Base-by-base conservation (phyloP, 2,329 filamentous ascomycete genomes). In the Aspergillus thermomutatus region DNA sequence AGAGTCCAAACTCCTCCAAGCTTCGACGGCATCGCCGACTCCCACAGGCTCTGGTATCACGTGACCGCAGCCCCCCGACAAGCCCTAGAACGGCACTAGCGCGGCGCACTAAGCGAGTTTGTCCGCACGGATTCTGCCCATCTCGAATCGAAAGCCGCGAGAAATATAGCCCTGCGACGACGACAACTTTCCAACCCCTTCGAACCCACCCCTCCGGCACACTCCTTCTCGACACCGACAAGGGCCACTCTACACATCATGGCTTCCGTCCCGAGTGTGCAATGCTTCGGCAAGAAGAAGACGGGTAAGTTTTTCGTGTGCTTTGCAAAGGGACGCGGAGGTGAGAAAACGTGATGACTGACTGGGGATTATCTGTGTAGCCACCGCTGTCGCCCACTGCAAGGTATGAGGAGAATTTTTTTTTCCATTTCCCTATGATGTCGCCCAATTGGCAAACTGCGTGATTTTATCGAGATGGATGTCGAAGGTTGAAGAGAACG, bases 221-320 rank as follows among this genome's bases (percentile, higher is more conserved):
- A 69, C 69, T 66, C 66, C 66, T 67, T 63, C 68, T 70, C 71
- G 71, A 73, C 72, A 72, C 68, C 70, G 68, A 71, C 71, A 68
- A 73, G 68, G 67, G 70, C 72, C 72, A 75, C 74, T 66, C 60
- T 63, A 67, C 64, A 63, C 83, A 90, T 76, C 80, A 91, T 91
- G 87, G 88, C 89, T 80, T 82, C 87, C 74, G 82, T 84, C 72
- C 88, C 90, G 82, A 89, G 86, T 81, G 89, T 92, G 75, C 92
- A 96, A 87, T 96, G 92, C 90, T 97, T 97, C 90, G 92, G 92
- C 88, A 97, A 97, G 89, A 92, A 92, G 87, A 91, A 90, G 86
- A 92, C 87, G 77, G 80, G 79, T 81, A 73, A 66, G 76, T 66
- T 60, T 53, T 54, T 53, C 54, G 51, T 47, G 53, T 58, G 25